A percentile compares a stretch with the other conserved stretches of the same genome.
Conservation (phyloP, 2,329 filamentous ascomycete genomes). For the Onygenales sp. region DNA sequence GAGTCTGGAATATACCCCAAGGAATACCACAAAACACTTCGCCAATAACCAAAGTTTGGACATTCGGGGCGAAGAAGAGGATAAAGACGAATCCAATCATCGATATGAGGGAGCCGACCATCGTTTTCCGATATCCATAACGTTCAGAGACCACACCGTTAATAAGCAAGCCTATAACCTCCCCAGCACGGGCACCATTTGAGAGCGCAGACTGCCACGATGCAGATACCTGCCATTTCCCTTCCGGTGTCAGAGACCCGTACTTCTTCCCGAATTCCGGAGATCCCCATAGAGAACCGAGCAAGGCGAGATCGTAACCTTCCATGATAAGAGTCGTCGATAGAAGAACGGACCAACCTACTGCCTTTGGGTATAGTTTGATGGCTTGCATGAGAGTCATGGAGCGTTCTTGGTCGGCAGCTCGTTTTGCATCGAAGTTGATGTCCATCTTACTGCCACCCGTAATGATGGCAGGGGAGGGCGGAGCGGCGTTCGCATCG, state of each 20-base stretch:
- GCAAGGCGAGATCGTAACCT: slow-evolving; percentile 30
- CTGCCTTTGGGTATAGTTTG: slow-evolving; percentile 24
- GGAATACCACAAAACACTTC: slow-evolving; percentile 33
- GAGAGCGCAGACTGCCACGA: slow-evolving; percentile 24
- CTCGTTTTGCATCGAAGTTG: slow-evolving; percentile 15
- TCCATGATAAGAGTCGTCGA: slow-evolving; percentile 32
- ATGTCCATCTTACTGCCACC: not conserved
- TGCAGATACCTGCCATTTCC: slow-evolving; percentile 19
- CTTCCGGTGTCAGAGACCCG: slow-evolving; percentile 13
- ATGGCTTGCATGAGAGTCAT: slow-evolving; percentile 26
- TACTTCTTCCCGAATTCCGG: slow-evolving; percentile 21
- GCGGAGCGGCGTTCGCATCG: not conserved
- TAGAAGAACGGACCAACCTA: slow-evolving; percentile 27
- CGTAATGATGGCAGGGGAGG: not conserved
- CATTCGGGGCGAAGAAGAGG: slow-evolving; percentile 30
- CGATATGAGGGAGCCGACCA: slow-evolving; percentile 17
- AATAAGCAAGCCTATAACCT: slow-evolving; percentile 56
- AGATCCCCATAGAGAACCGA: slow-evolving; percentile 23
- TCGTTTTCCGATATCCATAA: slow-evolving; percentile 38
- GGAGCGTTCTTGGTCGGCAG: slow-evolving; percentile 23
- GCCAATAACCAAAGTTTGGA: slow-evolving; percentile 26
- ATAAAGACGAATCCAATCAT: slow-evolving; percentile 26
- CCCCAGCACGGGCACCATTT: slow-evolving; percentile 50
- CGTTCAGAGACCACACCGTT: slow-evolving; percentile 58
- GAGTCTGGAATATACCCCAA: slow-evolving; percentile 26